Percentiles rank a stretch among this genome's conserved stretches.
phyloP scores from a whole-genome alignment of 192 early-diverging fungal genomes.

The Backusella mclennaniae region DNA sequence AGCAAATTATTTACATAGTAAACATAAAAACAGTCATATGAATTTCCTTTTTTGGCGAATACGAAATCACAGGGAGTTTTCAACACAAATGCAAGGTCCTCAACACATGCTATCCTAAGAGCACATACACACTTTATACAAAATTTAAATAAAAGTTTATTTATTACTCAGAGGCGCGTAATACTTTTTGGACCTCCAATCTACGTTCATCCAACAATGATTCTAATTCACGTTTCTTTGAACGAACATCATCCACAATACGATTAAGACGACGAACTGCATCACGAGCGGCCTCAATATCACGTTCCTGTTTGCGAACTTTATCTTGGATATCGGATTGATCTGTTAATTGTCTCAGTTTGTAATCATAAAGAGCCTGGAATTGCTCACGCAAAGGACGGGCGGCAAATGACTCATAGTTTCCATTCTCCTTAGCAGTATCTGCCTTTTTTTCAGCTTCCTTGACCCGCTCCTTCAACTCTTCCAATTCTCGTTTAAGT shows the following conservation, averaged over 20 bases:
- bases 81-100: too few relatives aligned
- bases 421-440: conserved; percentile 15
- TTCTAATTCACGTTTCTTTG: conserved; percentile 47
- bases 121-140: too few relatives aligned
- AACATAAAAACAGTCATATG: too few relatives aligned
- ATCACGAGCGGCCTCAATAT: conserved; percentile 49
- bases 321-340: conserved; percentile 44
- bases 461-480: conserved; percentile 45
- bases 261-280: conserved; percentile 44
- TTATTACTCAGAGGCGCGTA: conserved; percentile 13
- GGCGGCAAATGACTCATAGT: conserved; percentile 27
- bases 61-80: too few relatives aligned
- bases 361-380: conserved; percentile 52
- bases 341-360: conserved; percentile 46
- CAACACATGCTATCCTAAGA: too few relatives aligned
- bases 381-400: conserved; percentile 41
- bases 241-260: conserved; percentile 48
- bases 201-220: conserved; percentile 44
- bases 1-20: too few relatives aligned
- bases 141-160: neutral
- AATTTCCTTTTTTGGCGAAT: too few relatives aligned
- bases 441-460: conserved; percentile 43
- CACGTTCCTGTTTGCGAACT: conserved; percentile 49
- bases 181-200: conserved; percentile 44
- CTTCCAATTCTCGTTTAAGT: conserved; percentile 41